phyloP scores from a whole-genome alignment of 805 yeast species.

The Hanseniaspora occidentalis region DNA sequence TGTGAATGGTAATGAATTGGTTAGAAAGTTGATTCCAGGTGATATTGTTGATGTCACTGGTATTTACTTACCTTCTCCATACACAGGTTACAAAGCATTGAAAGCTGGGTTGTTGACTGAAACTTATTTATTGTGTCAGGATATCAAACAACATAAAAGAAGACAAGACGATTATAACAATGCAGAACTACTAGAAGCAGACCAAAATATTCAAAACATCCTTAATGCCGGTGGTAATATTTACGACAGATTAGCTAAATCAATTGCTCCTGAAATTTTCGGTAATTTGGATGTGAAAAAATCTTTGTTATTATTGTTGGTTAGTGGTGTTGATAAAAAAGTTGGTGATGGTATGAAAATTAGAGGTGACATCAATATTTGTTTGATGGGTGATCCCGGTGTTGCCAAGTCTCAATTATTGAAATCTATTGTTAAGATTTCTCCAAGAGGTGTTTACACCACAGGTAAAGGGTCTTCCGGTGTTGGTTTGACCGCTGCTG shows the following conservation, averaged over 20 bases:
- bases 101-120: conserved; percentile 90
- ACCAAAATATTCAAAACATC: conserved; percentile 41
- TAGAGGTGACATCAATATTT: conserved; percentile 91
- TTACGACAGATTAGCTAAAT: conserved; percentile 67
- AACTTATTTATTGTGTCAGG: conserved; percentile 83
- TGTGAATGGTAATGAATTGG: conserved; percentile 75
- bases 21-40: conserved; percentile 82
- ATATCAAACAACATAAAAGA: conserved; percentile 71
- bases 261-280: conserved; percentile 95
- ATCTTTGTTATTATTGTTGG: conserved; percentile 67
- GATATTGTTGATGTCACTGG: conserved; percentile 91
- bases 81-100: conserved; percentile 88
- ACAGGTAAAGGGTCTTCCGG: conserved; percentile 99
- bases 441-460: conserved; percentile 94
- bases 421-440: conserved; percentile 80
- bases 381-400: conserved; percentile 99
- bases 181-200: conserved; percentile 34
- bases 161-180: conserved; percentile 3
- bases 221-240: conserved; percentile 44
- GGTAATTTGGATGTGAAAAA: conserved; percentile 93
- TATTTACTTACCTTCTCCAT: conserved; percentile 84
- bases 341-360: conserved; percentile 95
- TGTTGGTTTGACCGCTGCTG: conserved; percentile 97
- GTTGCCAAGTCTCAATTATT: conserved; percentile 95
- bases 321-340: conserved; percentile 92